Evolutionary conservation across 2,329 filamentous ascomycete species (phyloP), one percentile per base, ranked within the genome.

Genomic region (Akanthomyces lecanii): DNA sequence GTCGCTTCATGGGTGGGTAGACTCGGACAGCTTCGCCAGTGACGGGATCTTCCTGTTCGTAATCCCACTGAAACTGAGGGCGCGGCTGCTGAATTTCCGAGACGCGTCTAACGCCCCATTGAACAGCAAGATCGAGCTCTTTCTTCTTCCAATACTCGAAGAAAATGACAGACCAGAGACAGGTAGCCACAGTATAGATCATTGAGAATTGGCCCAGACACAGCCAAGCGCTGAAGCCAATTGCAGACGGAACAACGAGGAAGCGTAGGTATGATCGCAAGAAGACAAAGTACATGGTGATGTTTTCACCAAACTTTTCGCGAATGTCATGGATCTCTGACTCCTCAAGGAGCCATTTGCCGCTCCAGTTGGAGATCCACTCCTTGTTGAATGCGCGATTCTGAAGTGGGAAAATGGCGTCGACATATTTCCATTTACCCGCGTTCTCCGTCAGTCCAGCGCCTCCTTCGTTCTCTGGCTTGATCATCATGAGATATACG

Each of bases 111-210:
- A 97, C 92, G 16, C 90, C 90, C 94, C 94, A 98, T 69, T 91
- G 86, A 18, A 97, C 86, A 10, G 89, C 88, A 8, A 98, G 81
- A 71, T 98, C 93, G 1, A 88, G 81, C 75, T 98, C 92, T 74
- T 96, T 91, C 70, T 94, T 89, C 78, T 96, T 97, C 94, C 94
- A 98, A 75, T 90, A 97, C 73, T 98, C 94, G 63, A 96, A 89
- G 72, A 97, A 97, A 54, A 94, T 79, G 3, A 95, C 87, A 63
- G 89, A 89, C 91, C 93, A 97, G n/a, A 97, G 78, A 40, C 87
- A 89, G 71, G 89, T 93, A 51, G 89, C 81, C 1, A 93, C 74
- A 16, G 90, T 91, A 69, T 96, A 97, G 56, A 92, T 75, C 63
- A 87, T 85, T 1, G 93, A 97, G 76, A 92, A 98, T 63, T 89